phyloP scores from a whole-genome alignment of 2,329 filamentous ascomycete species.

The Paracoccidioides brasiliensis region DNA sequence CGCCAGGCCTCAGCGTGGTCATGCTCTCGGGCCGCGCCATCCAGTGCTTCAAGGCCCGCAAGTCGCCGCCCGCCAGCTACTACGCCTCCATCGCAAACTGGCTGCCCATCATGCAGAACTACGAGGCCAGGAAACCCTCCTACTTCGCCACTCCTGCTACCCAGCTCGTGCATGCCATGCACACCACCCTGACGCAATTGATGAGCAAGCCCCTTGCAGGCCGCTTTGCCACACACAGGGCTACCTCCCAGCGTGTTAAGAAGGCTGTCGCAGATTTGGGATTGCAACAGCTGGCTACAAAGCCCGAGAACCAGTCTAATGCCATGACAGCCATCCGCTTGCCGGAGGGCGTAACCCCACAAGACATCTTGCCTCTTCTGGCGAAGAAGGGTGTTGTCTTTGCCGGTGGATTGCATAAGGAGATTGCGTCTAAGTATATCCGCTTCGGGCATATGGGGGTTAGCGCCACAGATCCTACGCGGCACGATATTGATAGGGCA shows the following conservation, averaged over 20 bases:
- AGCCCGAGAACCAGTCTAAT: conserved; percentile 84
- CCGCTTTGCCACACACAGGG: conserved; percentile 69
- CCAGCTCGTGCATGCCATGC: conserved; percentile 81
- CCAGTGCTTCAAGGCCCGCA: conserved; percentile 63
- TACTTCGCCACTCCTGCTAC: conserved; percentile 97
- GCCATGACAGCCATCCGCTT: conserved; percentile 98
- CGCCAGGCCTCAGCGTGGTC: conserved; percentile 83
- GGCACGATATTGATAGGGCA: conserved; percentile 73
- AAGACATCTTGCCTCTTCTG: conserved; percentile 74
- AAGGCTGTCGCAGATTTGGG: conserved; percentile 66
- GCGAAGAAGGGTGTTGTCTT: conserved; percentile 83
- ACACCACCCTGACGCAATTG: conserved; percentile 80
- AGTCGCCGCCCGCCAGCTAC: conserved; percentile 73
- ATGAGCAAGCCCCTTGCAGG: conserved; percentile 65
- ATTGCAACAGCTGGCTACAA: conserved; percentile 70
- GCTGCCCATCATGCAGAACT: conserved; percentile 97
- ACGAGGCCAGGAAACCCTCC: conserved; percentile 91
- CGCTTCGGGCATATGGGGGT: conserved; percentile 98
- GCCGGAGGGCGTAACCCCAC: conserved; percentile 65
- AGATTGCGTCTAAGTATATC: conserved; percentile 86
- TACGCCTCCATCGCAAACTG: conserved; percentile 97
- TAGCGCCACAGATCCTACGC: conserved; percentile 66
- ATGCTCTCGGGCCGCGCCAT: conserved; percentile 88
- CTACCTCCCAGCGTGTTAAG: conserved; percentile 75
- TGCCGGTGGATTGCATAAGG: conserved; percentile 89